phyloP scores from a whole-genome alignment of 257 asterid genomes.

The Solanum chiquidenum region DNA sequence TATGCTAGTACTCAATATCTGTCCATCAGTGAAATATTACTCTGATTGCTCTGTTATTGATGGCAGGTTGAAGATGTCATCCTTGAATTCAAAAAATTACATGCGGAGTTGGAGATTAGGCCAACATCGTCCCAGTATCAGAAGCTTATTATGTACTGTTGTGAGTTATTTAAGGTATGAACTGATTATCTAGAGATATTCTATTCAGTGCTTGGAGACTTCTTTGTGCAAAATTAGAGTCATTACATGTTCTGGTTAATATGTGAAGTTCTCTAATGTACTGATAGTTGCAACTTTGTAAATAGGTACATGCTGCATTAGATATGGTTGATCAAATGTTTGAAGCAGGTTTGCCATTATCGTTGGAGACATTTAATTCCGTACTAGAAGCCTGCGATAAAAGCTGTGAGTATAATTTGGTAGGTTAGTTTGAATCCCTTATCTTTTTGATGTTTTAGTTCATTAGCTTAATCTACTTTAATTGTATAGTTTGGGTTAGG shows the following conservation, averaged over 20 bases:
- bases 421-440: conserved; percentile 17
- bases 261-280: not conserved
- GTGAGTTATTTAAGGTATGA: conserved; percentile 59
- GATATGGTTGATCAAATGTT: conserved; percentile 45
- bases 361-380: conserved; percentile 42
- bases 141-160: conserved; percentile 46
- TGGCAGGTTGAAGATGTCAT: conserved; percentile 62
- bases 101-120: conserved; percentile 39
- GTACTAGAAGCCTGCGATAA: conserved; percentile 56
- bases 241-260: not conserved
- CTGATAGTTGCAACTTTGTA: not conserved
- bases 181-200: not conserved
- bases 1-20: not conserved
- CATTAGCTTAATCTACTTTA: not conserved
- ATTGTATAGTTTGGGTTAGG: not conserved
- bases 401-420: conserved; percentile 79
- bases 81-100: conserved; percentile 40
- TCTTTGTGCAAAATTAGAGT: not conserved
- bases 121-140: conserved; percentile 52
- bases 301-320: conserved; percentile 77
- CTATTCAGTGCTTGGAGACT: not conserved
- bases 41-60: conserved; percentile 8
- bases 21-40: not conserved
- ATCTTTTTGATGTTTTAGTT: not conserved
- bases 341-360: conserved; percentile 35